Percentiles rank a stretch among this genome's conserved stretches.
Evolutionary conservation across 495 filamentous ascomycete genomes (phyloP).

Genomic region (Neurospora africana): DNA sequence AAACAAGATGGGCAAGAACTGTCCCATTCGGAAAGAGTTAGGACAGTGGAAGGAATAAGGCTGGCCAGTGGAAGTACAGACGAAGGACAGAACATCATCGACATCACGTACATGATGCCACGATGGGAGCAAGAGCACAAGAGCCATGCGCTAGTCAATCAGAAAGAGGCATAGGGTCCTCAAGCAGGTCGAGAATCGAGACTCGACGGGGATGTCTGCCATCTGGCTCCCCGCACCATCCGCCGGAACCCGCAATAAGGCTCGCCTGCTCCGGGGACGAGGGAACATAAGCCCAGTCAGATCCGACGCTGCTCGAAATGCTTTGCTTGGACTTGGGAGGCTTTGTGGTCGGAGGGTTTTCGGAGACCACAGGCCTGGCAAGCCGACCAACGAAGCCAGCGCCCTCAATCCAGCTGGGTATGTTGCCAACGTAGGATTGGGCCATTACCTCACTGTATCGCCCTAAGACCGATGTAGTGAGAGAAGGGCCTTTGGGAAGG

Average conservation of each 20-base stretch:
- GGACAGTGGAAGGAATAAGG: neutral
- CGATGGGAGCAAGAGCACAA: neutral
- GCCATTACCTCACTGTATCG: neutral
- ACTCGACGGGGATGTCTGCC: neutral
- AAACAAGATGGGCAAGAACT: neutral
- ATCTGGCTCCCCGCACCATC: neutral
- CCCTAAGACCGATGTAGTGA: conserved; percentile 2
- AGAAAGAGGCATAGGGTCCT: neutral
- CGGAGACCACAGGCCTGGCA: neutral
- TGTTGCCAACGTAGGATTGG: neutral
- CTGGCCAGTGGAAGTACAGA: neutral
- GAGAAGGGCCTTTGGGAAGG: neutral
- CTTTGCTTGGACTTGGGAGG: neutral
- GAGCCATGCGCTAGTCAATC: neutral
- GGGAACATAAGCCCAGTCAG: neutral
- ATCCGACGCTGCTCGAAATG: neutral
- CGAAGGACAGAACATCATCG: neutral
- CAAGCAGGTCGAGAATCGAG: neutral
- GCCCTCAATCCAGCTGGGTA: conserved; percentile 6
- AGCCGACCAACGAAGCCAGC: conserved; percentile 4
- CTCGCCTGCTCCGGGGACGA: neutral
- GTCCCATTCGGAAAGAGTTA: neutral
- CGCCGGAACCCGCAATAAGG: neutral
- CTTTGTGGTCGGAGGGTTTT: neutral
- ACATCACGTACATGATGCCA: neutral